Evolutionary conservation across 495 filamentous ascomycete genomes (phyloP), one percentile per base, ranked within the genome.

Genomic region (Penicillium simplicissimum): DNA sequence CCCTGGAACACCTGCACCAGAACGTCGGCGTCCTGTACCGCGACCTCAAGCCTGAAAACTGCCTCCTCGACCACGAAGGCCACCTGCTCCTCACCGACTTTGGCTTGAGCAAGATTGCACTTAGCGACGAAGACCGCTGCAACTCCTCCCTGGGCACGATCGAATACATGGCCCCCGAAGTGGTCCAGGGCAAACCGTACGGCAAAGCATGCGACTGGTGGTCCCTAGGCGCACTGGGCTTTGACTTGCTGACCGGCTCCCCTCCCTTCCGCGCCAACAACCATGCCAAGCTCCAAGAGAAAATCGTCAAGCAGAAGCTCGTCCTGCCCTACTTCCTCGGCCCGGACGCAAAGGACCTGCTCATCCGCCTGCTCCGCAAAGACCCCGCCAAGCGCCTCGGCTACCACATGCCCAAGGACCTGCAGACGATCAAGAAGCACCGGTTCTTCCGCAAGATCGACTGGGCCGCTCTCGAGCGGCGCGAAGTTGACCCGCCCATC

Each of bases 81-180:
- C 94, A 98, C 70, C 86, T 98, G 3, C 87, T 98, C 14, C 82
- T 98, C 23, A 98, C 95, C 34, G 95, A 98, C 78, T 98, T 98
- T 64, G 95, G 95, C 8, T 88, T 98, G 34, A 93, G 89, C 75
- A 98, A 98, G 74, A 95, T 97, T 34, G 86, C 92, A n/a, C 82
- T 95, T 36, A 88, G 91, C 63, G 83, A 88, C 23, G 90, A 91
- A 42, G 85, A 85, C 65, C 81, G 82, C 65, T 97, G 92, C 82
- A 90, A 89, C 71, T 96, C 91, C 40, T 75, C 74, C 36, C 88
- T 96, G 13, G 95, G 95, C 60, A 98, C 95, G 2, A 85, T 96
- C 64, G 95, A 97, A 67, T 98, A 98, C 84, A 98, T 98, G 96
- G 95, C 95, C 0, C 95, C 95, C 4, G 95, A 98, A 77, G 89